Evolutionary conservation across 2,329 filamentous ascomycete genomes (phyloP).

Genomic region (Cercospora brassicicola): DNA sequence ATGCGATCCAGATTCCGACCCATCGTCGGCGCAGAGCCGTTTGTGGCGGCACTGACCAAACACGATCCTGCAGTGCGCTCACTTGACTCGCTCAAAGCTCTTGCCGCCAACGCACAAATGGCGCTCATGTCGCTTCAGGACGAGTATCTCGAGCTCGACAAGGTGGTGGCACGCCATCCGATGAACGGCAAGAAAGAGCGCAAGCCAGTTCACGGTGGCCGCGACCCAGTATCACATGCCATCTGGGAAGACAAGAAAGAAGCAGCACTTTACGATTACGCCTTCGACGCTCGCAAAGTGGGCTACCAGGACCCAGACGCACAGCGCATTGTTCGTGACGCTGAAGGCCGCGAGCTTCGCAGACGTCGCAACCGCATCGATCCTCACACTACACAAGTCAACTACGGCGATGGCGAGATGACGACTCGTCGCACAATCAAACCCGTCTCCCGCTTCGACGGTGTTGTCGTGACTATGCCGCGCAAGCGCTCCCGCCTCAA

Average conservation of each 20-base stretch:
- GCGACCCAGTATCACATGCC: constrained; percentile 47
- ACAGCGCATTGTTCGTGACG: constrained; percentile 51
- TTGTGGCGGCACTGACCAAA: constrained; percentile 48
- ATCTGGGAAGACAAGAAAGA: constrained; percentile 62
- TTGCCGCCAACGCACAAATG: constrained; percentile 56
- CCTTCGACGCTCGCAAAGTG: constrained; percentile 54
- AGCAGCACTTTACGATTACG: constrained; percentile 61
- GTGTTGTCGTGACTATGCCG: constrained; percentile 26
- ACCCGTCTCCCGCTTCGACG: constrained; percentile 37
- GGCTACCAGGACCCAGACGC: constrained; percentile 59
- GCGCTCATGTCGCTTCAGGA: constrained; percentile 59
- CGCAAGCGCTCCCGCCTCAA: constrained; percentile 31
- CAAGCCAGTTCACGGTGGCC: constrained; percentile 52
- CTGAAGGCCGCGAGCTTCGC: constrained; percentile 49
- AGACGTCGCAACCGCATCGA: constrained; percentile 40
- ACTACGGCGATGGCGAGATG: constrained; percentile 36
- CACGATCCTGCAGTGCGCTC: constrained; percentile 46
- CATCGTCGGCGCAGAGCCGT: constrained; percentile 45
- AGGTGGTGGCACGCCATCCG: constrained; percentile 47
- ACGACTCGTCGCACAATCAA: constrained; percentile 29
- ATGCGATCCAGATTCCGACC: constrained; percentile 45
- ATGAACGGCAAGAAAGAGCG: constrained; percentile 53
- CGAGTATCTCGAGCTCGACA: constrained; percentile 59
- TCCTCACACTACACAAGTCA: constrained; percentile 28
- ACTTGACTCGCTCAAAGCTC: constrained; percentile 54